Conservation (phyloP, 257 asterid genomes). For the Euphrasia confusa region DNA sequence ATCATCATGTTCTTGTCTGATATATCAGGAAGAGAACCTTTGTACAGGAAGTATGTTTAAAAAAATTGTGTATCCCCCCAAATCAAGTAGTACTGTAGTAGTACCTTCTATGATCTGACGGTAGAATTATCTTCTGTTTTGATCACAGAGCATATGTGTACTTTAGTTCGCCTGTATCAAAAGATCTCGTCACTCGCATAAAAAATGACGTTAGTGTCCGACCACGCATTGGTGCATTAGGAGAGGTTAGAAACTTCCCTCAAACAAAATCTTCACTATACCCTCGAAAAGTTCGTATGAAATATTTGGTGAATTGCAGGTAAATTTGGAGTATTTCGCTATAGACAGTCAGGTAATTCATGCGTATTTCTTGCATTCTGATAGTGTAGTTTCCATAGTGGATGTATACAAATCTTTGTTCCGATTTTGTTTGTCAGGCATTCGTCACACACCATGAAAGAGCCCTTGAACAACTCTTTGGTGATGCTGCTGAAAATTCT, state of each 20-base stretch:
- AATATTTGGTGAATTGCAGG: constrained; percentile 42
- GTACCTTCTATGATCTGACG: constrained; percentile 20
- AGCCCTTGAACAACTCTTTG: constrained; percentile 75
- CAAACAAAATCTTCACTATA: background rate
- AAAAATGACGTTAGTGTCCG: constrained; percentile 72
- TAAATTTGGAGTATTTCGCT: constrained; percentile 82
- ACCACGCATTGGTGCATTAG: constrained; percentile 79
- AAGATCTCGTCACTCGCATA: constrained; percentile 62
- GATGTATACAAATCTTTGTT: background rate
- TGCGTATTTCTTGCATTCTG: background rate
- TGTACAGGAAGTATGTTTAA: constrained; percentile 68
- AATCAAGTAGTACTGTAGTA: background rate
- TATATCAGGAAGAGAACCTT: constrained; percentile 97
- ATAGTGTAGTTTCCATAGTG: background rate
- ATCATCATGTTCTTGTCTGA: constrained; percentile 80
- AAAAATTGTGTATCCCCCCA: background rate
- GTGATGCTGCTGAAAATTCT: constrained; percentile 52
- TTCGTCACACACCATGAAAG: constrained; percentile 80
- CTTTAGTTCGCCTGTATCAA: constrained; percentile 67
- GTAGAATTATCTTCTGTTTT: constrained; percentile 20
- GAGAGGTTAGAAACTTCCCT: constrained; percentile 50
- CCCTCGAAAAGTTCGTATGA: background rate
- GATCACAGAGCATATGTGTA: constrained; percentile 74
- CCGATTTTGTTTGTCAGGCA: constrained; percentile 43
- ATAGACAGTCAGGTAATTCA: constrained; percentile 71